Base-by-base conservation (phyloP, 2,329 filamentous ascomycete genomes). In the Cladosporium sp. region DNA sequence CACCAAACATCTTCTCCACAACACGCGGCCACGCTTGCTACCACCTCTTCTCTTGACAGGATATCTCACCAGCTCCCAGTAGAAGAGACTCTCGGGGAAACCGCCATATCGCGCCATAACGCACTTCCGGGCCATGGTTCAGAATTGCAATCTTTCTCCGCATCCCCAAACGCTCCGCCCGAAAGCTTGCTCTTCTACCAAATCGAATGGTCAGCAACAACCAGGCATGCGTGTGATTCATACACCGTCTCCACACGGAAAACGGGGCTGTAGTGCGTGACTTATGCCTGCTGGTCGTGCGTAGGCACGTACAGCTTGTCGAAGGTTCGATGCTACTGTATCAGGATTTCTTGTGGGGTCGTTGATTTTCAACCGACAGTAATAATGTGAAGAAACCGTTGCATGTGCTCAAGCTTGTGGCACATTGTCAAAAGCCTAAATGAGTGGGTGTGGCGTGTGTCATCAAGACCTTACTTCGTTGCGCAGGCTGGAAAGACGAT, bases 81-180 rank as follows among this genome's bases (percentile, higher is more conserved):
- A 39, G 12, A 35, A 40, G 42, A 50, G 43, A 32, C 35, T 54
- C 50, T 54, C 55, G 52, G 53, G 22, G 50, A 38, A 38, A 32
- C 50, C 55, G 48, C 51, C 52, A 47, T 49, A 54, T 38, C 48
- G 39, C 33, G 48, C 48, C 27, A 50, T 32, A 32, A 38, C 25
- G 43, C 16, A 32, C 39, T 50, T 38, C 33, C 39, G 40, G 38
- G n/a, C 48, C 48, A 43, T 50, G 48, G 39, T 71, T 72, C 55
- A 84, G 55, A 51, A 67, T 68, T 55, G n/a, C 81, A 75, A 63
- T 83, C 84, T 59, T 74, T 77, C 60, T 38, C 35, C 39, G 43
- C 39, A 43, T 43, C 11, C 38, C 48, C 32, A 35, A 35, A n/a
- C 32, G 32, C 13, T 35, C 32, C 32, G 13, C 7, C 40, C 40